A percentile compares a stretch with the other conserved stretches of the same genome.
Conservation (phyloP, 129 eudicot species). For the Daucus carota region DH1_v3.0 NC_030382.2:50500001-50500500, state of each 20-base stretch:
- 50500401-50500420: constrained; percentile 52
- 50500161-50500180: constrained; percentile 79
- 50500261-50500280: constrained; percentile 41
- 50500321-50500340: constrained; percentile 84
- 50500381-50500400: constrained; percentile 44
- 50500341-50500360: constrained; percentile 89
- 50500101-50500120: constrained; percentile 62
- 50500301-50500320: constrained; percentile 69
- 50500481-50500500: constrained; percentile 65
- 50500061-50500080: constrained; percentile 63
- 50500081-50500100: constrained; percentile 48
- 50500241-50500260: constrained; percentile 73
- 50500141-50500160: constrained; percentile 90
- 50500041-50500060: constrained; percentile 73
- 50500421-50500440: constrained; percentile 72
- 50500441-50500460: constrained; percentile 55
- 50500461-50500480: constrained; percentile 67
- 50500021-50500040: constrained; percentile 59
- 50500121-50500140: constrained; percentile 51
- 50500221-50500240: constrained; percentile 77
- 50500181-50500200: constrained; percentile 75
- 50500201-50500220: constrained; percentile 50
- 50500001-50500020: constrained; percentile 73
- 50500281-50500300: constrained; percentile 44
- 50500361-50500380: constrained; percentile 50